Percentiles rank a stretch among this genome's conserved stretches.
phyloP scores from a whole-genome alignment of 78 protist genomes.

The Dictyostelium brefeldianum region DNA sequence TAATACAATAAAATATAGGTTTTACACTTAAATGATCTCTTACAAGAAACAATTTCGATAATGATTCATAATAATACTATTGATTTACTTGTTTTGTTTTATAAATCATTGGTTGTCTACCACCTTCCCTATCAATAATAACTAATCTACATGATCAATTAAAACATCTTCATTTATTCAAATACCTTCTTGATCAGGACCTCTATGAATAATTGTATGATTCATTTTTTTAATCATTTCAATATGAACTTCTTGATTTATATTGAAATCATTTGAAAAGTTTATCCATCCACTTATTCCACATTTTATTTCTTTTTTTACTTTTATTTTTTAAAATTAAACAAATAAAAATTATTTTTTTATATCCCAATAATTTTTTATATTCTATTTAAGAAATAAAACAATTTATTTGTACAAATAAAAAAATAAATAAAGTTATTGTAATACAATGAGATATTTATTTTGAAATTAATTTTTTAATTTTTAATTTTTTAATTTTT shows the following conservation, averaged over 20 bases:
- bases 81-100: background rate
- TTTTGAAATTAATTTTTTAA: too few relatives aligned
- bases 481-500: too few relatives aligned
- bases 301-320: background rate
- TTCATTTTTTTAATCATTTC: background rate
- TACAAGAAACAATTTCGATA: background rate
- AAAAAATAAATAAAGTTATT: too few relatives aligned
- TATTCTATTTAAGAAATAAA: too few relatives aligned
- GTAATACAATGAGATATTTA: too few relatives aligned
- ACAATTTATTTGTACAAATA: too few relatives aligned
- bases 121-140: background rate
- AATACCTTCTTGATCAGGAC: background rate
- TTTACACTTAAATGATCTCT: constrained; percentile 2
- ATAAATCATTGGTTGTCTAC: background rate
- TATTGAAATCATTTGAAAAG: background rate
- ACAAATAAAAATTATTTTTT: too few relatives aligned
- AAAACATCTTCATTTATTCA: background rate
- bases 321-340: too few relatives aligned
- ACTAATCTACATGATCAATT: background rate
- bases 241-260: background rate
- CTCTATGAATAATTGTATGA: background rate
- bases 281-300: background rate
- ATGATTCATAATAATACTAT: too few relatives aligned
- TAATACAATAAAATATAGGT: constrained; percentile 8
- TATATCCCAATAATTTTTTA: too few relatives aligned